A percentile compares a stretch with the other conserved stretches of the same genome.
Evolutionary conservation across 2,329 filamentous ascomycete genomes (phyloP).

Genomic region (Xylariaceae sp.): DNA sequence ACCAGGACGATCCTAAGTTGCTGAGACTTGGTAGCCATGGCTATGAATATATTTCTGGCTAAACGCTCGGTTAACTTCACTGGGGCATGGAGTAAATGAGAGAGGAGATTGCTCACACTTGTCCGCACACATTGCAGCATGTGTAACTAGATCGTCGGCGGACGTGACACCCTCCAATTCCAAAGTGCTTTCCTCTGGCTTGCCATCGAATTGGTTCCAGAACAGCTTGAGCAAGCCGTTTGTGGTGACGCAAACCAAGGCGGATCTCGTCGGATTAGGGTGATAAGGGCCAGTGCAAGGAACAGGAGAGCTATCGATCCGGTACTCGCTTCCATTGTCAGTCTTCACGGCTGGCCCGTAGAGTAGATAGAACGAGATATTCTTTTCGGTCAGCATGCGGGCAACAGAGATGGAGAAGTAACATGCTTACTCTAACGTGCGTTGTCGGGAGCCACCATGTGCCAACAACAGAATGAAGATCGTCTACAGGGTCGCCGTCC

Average conservation of each 20-base stretch:
- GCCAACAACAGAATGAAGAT: constrained; percentile 71
- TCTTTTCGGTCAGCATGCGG: constrained; percentile 6
- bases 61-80: too few species aligned
- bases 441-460: constrained; percentile 92
- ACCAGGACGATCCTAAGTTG: constrained; percentile 70
- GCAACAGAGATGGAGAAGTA: not conserved
- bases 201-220: constrained; percentile 66
- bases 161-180: constrained; percentile 67
- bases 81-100: not conserved
- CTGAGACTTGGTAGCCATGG: constrained; percentile 60
- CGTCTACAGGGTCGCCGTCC: constrained; percentile 62
- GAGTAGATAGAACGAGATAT: constrained; percentile 35
- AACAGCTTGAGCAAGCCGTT: constrained; percentile 68
- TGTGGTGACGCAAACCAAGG: constrained; percentile 68
- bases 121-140: constrained; percentile 68
- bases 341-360: constrained; percentile 59
- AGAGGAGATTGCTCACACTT: constrained; percentile 51
- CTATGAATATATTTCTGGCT: constrained; percentile 50
- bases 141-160: constrained; percentile 69
- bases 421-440: too few species aligned
- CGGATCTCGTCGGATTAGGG: constrained; percentile 61
- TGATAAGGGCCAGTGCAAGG: constrained; percentile 66
- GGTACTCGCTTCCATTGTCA: constrained; percentile 48
- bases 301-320: constrained; percentile 59
- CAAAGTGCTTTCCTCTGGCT: constrained; percentile 63